phyloP scores from a whole-genome alignment of 2,329 filamentous ascomycete genomes.

The Berkeleyomyces basicola region DNA sequence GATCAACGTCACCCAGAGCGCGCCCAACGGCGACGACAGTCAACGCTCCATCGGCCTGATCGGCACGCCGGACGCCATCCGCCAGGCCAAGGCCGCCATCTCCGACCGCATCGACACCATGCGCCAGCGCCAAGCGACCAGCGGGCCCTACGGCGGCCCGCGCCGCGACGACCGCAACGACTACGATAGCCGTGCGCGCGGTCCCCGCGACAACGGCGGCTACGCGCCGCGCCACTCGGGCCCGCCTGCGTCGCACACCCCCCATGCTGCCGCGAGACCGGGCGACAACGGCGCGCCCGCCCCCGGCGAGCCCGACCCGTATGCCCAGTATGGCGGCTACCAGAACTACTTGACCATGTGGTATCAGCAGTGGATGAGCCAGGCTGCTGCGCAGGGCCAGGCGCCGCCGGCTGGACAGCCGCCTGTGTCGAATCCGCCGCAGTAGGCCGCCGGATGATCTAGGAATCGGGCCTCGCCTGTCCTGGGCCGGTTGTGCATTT shows the following conservation, averaged over 20 bases:
- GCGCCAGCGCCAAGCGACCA: constrained; percentile 7
- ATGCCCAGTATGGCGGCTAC: constrained; percentile 71
- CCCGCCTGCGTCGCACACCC: constrained; percentile 18
- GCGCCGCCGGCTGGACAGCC: constrained; percentile 16
- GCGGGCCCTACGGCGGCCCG: constrained; percentile 1
- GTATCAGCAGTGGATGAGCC: constrained; percentile 50
- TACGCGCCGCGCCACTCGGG: constrained; percentile 8
- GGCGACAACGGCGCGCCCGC: constrained; percentile 21
- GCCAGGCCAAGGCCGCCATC: constrained; percentile 66
- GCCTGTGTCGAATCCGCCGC: constrained; percentile 13
- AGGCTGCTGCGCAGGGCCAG: constrained; percentile 26
- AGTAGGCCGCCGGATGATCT: not conserved
- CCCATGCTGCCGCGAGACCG: constrained; percentile 22
- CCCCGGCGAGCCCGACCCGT: constrained; percentile 44
- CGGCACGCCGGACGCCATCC: constrained; percentile 60
- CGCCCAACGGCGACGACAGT: constrained; percentile 46
- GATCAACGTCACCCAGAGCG: constrained; percentile 78
- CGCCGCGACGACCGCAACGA: constrained; percentile 10
- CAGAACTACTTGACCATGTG: constrained; percentile 64
- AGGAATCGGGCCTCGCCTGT: not conserved
- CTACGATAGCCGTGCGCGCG: constrained; percentile 3
- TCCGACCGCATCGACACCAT: constrained; percentile 75
- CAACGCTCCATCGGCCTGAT: constrained; percentile 79
- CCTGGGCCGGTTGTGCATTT: constrained; percentile 1
- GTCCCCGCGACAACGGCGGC: constrained; percentile 9